Evolutionary conservation across 2,329 filamentous ascomycete genomes (phyloP).

Genomic region (Penicillium decumbens): DNA sequence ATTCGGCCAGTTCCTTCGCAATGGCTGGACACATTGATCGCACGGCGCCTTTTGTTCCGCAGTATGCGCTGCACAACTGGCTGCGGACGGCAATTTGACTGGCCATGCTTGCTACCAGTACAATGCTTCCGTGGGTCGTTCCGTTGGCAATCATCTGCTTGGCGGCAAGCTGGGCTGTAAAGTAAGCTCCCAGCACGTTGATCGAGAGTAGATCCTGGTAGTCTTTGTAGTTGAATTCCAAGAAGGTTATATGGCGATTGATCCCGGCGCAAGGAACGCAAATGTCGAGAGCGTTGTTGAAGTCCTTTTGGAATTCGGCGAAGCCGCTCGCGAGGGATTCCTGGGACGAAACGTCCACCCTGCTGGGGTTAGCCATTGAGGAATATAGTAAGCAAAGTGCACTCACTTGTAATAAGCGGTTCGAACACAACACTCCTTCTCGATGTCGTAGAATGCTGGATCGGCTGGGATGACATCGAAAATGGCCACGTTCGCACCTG

Average conservation of each 20-base stretch:
- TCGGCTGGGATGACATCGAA: slow-evolving; percentile 46
- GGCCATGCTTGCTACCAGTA: slow-evolving; percentile 53
- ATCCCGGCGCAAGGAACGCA: slow-evolving; percentile 47
- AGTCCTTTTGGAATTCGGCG: slow-evolving; percentile 32
- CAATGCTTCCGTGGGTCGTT: slow-evolving; percentile 50
- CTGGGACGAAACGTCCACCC: slow-evolving; percentile 40
- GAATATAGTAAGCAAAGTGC: not conserved
- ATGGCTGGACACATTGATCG: slow-evolving; percentile 47
- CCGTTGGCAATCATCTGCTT: slow-evolving; percentile 51
- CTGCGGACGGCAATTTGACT: slow-evolving; percentile 50
- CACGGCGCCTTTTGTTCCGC: slow-evolving; percentile 48
- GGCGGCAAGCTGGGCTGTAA: slow-evolving; percentile 48
- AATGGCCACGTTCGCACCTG: slow-evolving; percentile 44
- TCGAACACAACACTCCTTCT: slow-evolving; percentile 41
- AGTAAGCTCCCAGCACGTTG: slow-evolving; percentile 46
- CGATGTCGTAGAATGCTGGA: slow-evolving; percentile 39
- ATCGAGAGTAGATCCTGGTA: slow-evolving; percentile 42
- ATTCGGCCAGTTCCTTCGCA: slow-evolving; percentile 43
- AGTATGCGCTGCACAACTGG: slow-evolving; percentile 48
- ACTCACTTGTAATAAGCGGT: slow-evolving; percentile 39
- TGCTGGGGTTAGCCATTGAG: slow-evolving; percentile 10
- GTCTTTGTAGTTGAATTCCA: slow-evolving; percentile 44
- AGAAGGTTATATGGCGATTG: slow-evolving; percentile 43
- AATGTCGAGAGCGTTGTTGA: slow-evolving; percentile 40
- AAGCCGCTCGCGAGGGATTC: slow-evolving; percentile 33